Conservation (phyloP, 805 yeast species). For the Hanseniaspora lachancei region DNA sequence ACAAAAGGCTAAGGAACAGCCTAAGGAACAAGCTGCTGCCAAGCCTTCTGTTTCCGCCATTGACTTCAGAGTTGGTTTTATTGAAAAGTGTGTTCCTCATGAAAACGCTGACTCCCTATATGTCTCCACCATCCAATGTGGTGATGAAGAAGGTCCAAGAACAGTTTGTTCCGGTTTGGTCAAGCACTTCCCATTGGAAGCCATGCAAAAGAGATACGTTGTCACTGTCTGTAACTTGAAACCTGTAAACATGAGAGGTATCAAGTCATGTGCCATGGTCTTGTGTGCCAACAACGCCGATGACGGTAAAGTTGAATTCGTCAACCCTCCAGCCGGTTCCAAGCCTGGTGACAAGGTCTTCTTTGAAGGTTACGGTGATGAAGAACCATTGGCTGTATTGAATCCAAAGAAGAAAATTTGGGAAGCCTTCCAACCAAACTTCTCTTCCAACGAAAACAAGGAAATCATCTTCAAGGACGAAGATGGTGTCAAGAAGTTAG, state of each 20-base stretch:
- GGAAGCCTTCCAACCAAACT: constrained; percentile 88
- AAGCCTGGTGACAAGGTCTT: constrained; percentile 93
- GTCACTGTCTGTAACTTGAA: constrained; percentile 89
- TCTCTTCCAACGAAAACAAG: constrained; percentile 62
- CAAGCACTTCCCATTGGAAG: constrained; percentile 76
- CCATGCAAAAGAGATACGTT: constrained; percentile 86
- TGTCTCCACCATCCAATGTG: constrained; percentile 92
- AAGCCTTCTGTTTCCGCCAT: constrained; percentile 73
- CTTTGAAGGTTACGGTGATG: constrained; percentile 74
- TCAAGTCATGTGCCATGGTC: constrained; percentile 92
- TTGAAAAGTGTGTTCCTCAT: constrained; percentile 90
- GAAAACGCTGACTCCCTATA: constrained; percentile 96
- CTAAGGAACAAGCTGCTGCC: constrained; percentile 31
- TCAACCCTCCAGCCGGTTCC: constrained; percentile 85
- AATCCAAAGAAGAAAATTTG: constrained; percentile 97
- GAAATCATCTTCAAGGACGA: constrained; percentile 69
- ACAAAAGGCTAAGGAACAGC: constrained; percentile 39
- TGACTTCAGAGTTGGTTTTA: constrained; percentile 91
- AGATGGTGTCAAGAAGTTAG: constrained; percentile 49
- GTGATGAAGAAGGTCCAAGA: constrained; percentile 94
- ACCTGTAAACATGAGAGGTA: constrained; percentile 97
- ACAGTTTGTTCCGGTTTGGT: constrained; percentile 96
- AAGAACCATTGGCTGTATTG: constrained; percentile 78
- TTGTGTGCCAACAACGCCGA: constrained; percentile 64
- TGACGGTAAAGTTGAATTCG: constrained; percentile 68